These are phyloP conservation scores for Coniferiporia sulphurascens DNA, from an alignment of 1,284 basidiomycete genomes.

Conservation along the genomic window DNA sequence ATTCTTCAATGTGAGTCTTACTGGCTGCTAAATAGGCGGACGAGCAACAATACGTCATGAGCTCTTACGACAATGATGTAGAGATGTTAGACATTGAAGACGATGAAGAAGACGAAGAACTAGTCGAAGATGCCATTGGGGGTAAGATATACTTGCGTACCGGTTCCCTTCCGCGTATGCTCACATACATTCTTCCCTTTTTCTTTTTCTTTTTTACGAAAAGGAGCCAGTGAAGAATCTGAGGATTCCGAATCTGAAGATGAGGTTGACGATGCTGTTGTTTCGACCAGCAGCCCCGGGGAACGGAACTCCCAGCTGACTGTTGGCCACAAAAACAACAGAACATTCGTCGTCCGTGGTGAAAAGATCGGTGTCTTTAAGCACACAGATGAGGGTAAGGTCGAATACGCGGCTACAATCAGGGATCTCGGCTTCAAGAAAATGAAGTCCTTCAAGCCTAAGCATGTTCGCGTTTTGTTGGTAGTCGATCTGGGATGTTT, in stretches of 20 bases:
- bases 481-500: not conserved
- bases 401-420: constrained; percentile 89
- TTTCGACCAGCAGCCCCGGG: constrained; percentile 41
- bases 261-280: constrained; percentile 50
- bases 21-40: constrained; percentile 43
- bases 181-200: not conserved
- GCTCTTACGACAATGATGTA: constrained; percentile 67
- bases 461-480: constrained; percentile 53
- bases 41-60: constrained; percentile 74
- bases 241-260: constrained; percentile 47
- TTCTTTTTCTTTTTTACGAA: not conserved
- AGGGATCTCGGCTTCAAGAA: constrained; percentile 78
- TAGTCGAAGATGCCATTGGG: constrained; percentile 57
- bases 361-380: constrained; percentile 98
- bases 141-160: constrained; percentile 28
- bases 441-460: constrained; percentile 83
- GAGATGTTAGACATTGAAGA: constrained; percentile 78
- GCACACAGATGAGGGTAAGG: constrained; percentile 70
- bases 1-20: constrained; percentile 21
- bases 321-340: constrained; percentile 94
- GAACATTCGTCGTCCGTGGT: constrained; percentile 94
- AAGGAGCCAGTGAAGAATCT: constrained; percentile 40
- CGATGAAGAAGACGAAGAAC: constrained; percentile 69
- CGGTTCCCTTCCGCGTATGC: not conserved
- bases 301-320: constrained; percentile 87